Conservation (phyloP, 1,284 basidiomycete genomes). For the Anthracocystis setariae region DNA sequence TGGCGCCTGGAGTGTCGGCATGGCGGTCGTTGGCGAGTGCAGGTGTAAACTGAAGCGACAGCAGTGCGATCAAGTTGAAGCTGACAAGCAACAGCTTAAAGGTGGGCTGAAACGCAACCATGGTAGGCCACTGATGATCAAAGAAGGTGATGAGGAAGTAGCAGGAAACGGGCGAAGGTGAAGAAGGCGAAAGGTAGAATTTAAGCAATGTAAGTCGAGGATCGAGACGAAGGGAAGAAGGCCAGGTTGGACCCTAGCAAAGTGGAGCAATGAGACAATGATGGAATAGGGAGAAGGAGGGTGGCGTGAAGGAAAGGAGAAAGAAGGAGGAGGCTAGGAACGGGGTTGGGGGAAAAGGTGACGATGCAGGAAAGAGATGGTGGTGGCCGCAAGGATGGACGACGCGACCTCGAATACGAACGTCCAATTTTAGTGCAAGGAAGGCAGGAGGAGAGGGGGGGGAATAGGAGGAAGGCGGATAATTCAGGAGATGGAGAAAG, state of each 20-base stretch:
- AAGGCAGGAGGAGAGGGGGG: background rate
- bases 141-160: background rate
- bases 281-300: constrained; percentile 6
- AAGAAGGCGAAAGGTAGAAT: background rate
- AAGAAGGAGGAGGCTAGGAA: too few relatives aligned
- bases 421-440: background rate
- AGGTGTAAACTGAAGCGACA: constrained; percentile 10
- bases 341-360: too few relatives aligned
- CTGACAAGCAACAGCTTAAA: constrained; percentile 44
- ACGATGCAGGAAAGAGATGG: background rate
- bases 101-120: constrained; percentile 30
- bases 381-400: background rate
- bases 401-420: background rate
- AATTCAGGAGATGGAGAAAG: too few relatives aligned
- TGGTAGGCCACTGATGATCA: constrained; percentile 2
- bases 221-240: background rate
- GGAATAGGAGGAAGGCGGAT: too few relatives aligned
- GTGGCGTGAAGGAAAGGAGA: background rate
- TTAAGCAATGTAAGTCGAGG: background rate
- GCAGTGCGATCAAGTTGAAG: constrained; percentile 22
- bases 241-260: background rate
- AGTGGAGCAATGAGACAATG: background rate
- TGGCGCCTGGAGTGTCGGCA: constrained; percentile 5
- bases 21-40: constrained; percentile 15
- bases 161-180: background rate